Evolutionary conservation across 176 grass and related monocot species (phyloP).

Genomic region (Metroxylon sagu): DNA sequence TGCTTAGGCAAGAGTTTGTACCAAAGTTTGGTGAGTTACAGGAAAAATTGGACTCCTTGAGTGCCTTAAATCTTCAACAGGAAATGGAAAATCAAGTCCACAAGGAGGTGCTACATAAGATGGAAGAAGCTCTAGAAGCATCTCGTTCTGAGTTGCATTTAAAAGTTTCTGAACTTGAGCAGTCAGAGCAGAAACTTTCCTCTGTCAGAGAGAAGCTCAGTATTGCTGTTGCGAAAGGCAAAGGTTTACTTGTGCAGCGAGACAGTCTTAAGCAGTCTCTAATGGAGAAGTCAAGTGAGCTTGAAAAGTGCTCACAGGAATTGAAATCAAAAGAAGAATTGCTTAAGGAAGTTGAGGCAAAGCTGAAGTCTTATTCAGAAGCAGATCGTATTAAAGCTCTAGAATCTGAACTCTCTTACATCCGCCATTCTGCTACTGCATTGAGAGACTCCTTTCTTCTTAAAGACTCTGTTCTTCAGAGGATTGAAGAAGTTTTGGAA

Average conservation of each 20-base stretch:
- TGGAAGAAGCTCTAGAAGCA: slow-evolving; percentile 46
- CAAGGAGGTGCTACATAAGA: slow-evolving; percentile 43
- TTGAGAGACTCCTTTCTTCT: slow-evolving; percentile 95
- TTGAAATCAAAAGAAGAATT: slow-evolving; percentile 52
- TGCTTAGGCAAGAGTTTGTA: slow-evolving; percentile 50
- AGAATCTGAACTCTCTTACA: slow-evolving; percentile 91
- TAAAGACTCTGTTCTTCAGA: slow-evolving; percentile 90
- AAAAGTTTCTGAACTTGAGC: slow-evolving; percentile 64
- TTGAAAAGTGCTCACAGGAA: slow-evolving; percentile 62
- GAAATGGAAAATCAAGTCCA: slow-evolving; percentile 62
- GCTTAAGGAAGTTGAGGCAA: slow-evolving; percentile 63
- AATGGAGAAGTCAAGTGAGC: slow-evolving; percentile 63
- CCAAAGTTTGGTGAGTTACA: slow-evolving; percentile 44
- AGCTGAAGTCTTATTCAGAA: slow-evolving; percentile 74
- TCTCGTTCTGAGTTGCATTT: slow-evolving; percentile 37
- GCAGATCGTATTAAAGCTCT: slow-evolving; percentile 95
- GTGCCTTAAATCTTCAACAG: slow-evolving; percentile 49
- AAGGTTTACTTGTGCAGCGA: slow-evolving; percentile 85
- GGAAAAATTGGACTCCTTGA: slow-evolving; percentile 49
- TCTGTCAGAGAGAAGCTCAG: slow-evolving; percentile 83
- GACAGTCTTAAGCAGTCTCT: slow-evolving; percentile 89
- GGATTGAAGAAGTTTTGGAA: slow-evolving; percentile 95
- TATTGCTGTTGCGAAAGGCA: slow-evolving; percentile 96
- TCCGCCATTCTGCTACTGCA: slow-evolving; percentile 85
- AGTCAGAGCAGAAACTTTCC: slow-evolving; percentile 76